These are phyloP conservation scores for Lasiosphaeria hispida DNA, from an alignment of 495 filamentous ascomycete genomes.

Conservation along the genomic window DNA sequence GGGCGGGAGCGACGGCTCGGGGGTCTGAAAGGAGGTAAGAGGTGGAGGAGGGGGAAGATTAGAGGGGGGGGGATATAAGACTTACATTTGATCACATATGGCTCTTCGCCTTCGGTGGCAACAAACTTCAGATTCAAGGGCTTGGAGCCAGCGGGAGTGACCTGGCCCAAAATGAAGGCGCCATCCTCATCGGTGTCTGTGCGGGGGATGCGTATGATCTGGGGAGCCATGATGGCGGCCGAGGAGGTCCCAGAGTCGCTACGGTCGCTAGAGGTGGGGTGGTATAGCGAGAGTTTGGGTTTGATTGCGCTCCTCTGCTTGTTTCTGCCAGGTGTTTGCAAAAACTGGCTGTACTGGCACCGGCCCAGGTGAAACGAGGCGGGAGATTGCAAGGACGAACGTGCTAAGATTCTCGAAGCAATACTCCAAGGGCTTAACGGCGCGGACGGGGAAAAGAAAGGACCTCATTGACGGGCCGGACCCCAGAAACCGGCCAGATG, in stretches of 20 bases:
- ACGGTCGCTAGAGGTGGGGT: no score
- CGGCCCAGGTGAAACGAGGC: conserved; percentile 3
- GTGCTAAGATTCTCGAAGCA: conserved; percentile 8
- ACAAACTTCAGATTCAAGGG: conserved; percentile 60
- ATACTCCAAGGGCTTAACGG: conserved; percentile 3
- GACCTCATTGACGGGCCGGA: not conserved
- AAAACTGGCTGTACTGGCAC: no score
- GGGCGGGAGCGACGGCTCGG: not conserved
- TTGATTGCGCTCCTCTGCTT: not conserved
- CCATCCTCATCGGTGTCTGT: conserved; percentile 53
- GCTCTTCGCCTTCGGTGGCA: conserved; percentile 65
- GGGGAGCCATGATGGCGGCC: conserved; percentile 14
- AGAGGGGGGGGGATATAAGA: conserved; percentile 8
- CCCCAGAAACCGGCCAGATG: not conserved
- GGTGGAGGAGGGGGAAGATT: not conserved
- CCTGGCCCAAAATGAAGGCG: conserved; percentile 58
- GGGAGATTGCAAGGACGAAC: conserved; percentile 5
- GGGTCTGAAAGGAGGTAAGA: not conserved
- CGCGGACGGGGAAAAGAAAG: conserved; percentile 3
- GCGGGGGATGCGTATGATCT: conserved; percentile 55
- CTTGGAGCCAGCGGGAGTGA: conserved; percentile 45
- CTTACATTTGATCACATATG: conserved; percentile 58
- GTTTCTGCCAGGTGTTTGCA: not conserved
- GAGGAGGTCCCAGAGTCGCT: not conserved
- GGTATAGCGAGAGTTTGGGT: not conserved